Percentiles rank a stretch among this genome's conserved stretches.
phyloP scores from a whole-genome alignment of 495 filamentous ascomycete species.

The Amniculicola lignicola region DNA sequence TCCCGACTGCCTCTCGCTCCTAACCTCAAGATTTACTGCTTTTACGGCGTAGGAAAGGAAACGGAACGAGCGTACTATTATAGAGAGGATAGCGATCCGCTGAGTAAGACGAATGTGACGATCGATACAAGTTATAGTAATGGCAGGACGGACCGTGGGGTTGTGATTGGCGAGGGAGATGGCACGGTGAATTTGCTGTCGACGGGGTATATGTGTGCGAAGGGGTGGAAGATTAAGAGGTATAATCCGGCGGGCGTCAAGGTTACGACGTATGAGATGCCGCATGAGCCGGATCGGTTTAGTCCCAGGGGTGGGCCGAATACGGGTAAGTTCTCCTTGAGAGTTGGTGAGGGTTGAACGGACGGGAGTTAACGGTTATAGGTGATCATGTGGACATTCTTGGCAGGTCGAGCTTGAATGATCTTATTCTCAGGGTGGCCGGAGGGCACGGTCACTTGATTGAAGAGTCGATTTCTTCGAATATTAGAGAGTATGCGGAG shows the following conservation, averaged over 20 bases:
- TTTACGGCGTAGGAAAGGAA: conserved; percentile 90
- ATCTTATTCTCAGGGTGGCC: conserved; percentile 81
- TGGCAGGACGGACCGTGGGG: conserved; percentile 72
- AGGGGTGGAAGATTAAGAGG: conserved; percentile 87
- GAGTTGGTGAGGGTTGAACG: too few species aligned
- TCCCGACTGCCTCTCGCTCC: conserved; percentile 84
- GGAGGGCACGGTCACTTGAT: conserved; percentile 83
- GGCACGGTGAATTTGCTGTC: conserved; percentile 89
- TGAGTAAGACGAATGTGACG: conserved; percentile 72
- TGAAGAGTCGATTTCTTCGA: conserved; percentile 70
- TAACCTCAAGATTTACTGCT: conserved; percentile 93
- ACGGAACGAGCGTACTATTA: conserved; percentile 93
- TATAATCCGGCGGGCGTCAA: conserved; percentile 84
- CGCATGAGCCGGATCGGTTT: conserved; percentile 90
- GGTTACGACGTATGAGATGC: conserved; percentile 90
- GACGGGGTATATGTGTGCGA: conserved; percentile 92
- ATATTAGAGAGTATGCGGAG: conserved; percentile 75
- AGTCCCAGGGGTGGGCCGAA: conserved; percentile 89
- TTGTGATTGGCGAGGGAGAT: conserved; percentile 90
- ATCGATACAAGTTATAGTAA: conserved; percentile 79
- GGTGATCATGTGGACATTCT: conserved; percentile 96
- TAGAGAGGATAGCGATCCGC: conserved; percentile 64
- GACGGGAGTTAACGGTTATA: too few species aligned
- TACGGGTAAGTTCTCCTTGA: conserved; percentile 55
- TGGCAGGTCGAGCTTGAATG: conserved; percentile 82